Percentiles rank a stretch among this genome's conserved stretches.
Evolutionary conservation across 768 basidiomycete species (phyloP).

Genomic region (Leccinum broughii): DNA sequence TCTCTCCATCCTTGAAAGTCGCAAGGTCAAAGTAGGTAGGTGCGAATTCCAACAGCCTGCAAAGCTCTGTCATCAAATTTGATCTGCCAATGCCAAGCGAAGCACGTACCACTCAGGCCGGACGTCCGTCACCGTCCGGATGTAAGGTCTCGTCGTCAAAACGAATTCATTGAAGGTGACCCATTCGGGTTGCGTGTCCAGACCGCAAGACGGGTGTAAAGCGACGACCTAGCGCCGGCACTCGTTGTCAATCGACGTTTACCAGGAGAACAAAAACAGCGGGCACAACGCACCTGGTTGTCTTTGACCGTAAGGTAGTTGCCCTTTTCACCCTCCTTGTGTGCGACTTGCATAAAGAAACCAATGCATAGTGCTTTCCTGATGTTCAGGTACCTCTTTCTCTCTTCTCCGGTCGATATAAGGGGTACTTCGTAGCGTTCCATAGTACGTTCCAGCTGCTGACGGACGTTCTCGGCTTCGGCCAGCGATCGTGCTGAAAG

Average conservation of each 20-base stretch:
- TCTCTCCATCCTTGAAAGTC: constrained; percentile 67
- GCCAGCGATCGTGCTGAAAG: constrained; percentile 78
- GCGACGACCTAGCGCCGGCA: constrained; percentile 15
- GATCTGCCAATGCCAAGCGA: not conserved
- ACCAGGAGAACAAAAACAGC: not conserved
- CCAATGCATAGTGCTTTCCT: constrained; percentile 85
- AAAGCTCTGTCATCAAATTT: not conserved
- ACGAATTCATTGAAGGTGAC: constrained; percentile 95
- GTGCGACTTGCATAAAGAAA: constrained; percentile 98
- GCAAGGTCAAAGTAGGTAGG: constrained; percentile 67
- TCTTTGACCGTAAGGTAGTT: constrained; percentile 93
- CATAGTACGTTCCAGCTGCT: constrained; percentile 89
- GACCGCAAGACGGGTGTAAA: constrained; percentile 80
- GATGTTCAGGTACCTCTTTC: constrained; percentile 71
- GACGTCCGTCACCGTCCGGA: constrained; percentile 89
- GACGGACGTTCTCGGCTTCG: constrained; percentile 92
- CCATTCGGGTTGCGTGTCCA: constrained; percentile 89
- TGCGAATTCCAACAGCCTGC: constrained; percentile 65
- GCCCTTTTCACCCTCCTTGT: constrained; percentile 89
- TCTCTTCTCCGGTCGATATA: constrained; percentile 64
- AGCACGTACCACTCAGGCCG: constrained; percentile 76
- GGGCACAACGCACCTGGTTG: constrained; percentile 62
- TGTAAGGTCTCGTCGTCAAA: constrained; percentile 83
- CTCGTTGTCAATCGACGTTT: not conserved
- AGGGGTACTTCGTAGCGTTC: constrained; percentile 84